phyloP scores from a whole-genome alignment of 2,329 filamentous ascomycete genomes.

The Penicillium verrucosum region DNA sequence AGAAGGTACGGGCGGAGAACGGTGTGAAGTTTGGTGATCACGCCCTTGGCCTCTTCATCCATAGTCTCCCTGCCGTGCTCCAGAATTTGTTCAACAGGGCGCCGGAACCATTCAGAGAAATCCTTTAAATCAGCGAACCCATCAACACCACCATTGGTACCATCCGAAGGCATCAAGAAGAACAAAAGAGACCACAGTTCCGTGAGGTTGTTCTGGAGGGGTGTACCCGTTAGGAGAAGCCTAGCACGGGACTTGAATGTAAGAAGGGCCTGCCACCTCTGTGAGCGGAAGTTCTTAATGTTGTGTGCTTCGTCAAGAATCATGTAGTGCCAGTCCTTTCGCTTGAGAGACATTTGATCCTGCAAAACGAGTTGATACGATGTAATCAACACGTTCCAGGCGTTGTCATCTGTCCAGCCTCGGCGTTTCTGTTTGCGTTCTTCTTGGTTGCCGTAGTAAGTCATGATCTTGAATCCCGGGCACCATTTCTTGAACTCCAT shows the following conservation, averaged over 20 bases:
- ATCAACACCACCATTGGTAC: slow-evolving; percentile 70
- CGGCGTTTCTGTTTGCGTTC: slow-evolving; percentile 87
- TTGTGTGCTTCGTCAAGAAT: slow-evolving; percentile 98
- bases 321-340: slow-evolving; percentile 94
- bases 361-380: slow-evolving; percentile 95
- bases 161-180: slow-evolving; percentile 87
- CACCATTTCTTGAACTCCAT: slow-evolving; percentile 99
- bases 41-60: slow-evolving; percentile 87
- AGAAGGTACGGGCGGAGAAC: slow-evolving; percentile 89
- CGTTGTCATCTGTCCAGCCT: slow-evolving; percentile 88
- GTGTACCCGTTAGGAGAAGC: slow-evolving; percentile 86
- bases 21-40: slow-evolving; percentile 90
- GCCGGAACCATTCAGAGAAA: slow-evolving; percentile 93
- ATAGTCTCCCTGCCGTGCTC: slow-evolving; percentile 92
- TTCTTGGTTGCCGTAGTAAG: slow-evolving; percentile 91
- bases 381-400: slow-evolving; percentile 97
- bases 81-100: slow-evolving; percentile 91
- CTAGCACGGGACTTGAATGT: slow-evolving; percentile 88
- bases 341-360: slow-evolving; percentile 89
- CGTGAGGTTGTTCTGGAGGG: slow-evolving; percentile 92
- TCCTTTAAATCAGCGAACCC: slow-evolving; percentile 93
- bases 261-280: slow-evolving; percentile 91
- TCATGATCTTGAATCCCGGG: slow-evolving; percentile 95
- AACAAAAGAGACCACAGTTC: slow-evolving; percentile 96
- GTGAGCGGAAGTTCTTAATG: slow-evolving; percentile 99